Evolutionary conservation across 1,284 basidiomycete species (phyloP).

Genomic region (Ceratobasidium sp.): DNA sequence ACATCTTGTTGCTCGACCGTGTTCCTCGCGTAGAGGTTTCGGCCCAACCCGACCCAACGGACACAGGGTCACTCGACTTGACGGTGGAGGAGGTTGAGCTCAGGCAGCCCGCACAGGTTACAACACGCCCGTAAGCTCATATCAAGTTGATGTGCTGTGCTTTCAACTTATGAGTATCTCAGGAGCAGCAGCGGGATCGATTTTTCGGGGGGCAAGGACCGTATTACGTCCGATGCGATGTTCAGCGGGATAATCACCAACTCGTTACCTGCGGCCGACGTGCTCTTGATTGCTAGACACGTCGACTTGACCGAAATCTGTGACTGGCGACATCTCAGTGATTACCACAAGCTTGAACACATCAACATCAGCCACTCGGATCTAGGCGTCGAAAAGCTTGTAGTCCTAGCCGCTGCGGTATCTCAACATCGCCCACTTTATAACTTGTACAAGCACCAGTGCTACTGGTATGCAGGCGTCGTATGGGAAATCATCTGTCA

Average conservation of each 20-base stretch:
- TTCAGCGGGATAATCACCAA: background rate
- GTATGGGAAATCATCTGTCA: conserved; percentile 4
- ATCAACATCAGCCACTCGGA: background rate
- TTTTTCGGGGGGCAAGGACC: background rate
- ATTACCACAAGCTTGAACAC: background rate
- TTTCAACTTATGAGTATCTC: background rate
- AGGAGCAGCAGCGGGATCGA: background rate
- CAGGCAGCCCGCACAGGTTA: background rate
- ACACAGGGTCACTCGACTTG: background rate
- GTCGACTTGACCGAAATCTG: background rate
- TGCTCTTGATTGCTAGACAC: background rate
- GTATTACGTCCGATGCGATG: background rate
- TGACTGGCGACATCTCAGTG: background rate
- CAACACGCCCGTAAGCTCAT: background rate
- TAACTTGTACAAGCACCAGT: background rate
- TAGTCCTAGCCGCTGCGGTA: background rate
- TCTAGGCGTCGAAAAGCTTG: background rate
- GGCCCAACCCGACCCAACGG: background rate
- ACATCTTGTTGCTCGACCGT: background rate
- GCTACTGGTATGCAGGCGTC: conserved; percentile 10
- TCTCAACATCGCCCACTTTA: background rate
- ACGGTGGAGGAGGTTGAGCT: background rate
- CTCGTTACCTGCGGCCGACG: background rate
- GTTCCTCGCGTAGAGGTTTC: background rate
- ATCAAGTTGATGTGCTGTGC: too few relatives aligned